phyloP scores from a whole-genome alignment of 1,284 basidiomycete genomes.

The Ceraceosorus guamensis region DNA sequence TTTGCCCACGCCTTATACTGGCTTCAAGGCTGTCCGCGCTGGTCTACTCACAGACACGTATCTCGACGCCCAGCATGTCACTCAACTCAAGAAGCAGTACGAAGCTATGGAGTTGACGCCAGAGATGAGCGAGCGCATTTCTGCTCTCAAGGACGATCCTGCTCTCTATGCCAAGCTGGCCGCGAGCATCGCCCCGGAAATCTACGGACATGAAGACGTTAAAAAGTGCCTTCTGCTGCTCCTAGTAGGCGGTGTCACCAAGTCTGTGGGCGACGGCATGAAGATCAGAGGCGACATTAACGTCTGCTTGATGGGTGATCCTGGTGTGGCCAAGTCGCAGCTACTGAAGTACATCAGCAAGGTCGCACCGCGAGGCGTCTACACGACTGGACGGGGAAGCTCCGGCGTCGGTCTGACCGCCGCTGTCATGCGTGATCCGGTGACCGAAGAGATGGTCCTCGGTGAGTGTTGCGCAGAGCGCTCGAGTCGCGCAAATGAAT shows the following conservation, averaged over 20 bases:
- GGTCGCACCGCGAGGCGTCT: constrained; percentile 92
- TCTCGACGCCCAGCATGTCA: constrained; percentile 80
- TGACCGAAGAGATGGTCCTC: constrained; percentile 98
- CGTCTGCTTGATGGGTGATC: constrained; percentile 97
- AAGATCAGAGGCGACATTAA: constrained; percentile 98
- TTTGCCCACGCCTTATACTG: constrained; percentile 80
- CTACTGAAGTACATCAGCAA: constrained; percentile 97
- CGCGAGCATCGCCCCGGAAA: constrained; percentile 85
- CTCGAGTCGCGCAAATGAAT: too few species aligned
- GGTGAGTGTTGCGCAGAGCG: constrained; percentile 57
- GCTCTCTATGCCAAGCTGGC: constrained; percentile 71
- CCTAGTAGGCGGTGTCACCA: constrained; percentile 91
- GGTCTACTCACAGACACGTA: constrained; percentile 96
- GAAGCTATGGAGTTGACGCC: constrained; percentile 73
- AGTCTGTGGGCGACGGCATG: constrained; percentile 92
- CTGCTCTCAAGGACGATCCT: constrained; percentile 66
- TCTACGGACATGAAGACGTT: constrained; percentile 94
- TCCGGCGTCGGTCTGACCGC: constrained; percentile 97
- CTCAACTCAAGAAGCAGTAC: constrained; percentile 97
- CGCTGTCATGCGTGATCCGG: constrained; percentile 97
- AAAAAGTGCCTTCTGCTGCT: constrained; percentile 94
- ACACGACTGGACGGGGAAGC: constrained; percentile 95
- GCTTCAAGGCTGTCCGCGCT: constrained; percentile 80
- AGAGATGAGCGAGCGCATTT: constrained; percentile 67
- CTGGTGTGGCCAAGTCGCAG: constrained; percentile 98